These are phyloP conservation scores for Fusarium torulosum DNA, from an alignment of 2,329 filamentous ascomycete genomes.

Conservation along the genomic window DNA sequence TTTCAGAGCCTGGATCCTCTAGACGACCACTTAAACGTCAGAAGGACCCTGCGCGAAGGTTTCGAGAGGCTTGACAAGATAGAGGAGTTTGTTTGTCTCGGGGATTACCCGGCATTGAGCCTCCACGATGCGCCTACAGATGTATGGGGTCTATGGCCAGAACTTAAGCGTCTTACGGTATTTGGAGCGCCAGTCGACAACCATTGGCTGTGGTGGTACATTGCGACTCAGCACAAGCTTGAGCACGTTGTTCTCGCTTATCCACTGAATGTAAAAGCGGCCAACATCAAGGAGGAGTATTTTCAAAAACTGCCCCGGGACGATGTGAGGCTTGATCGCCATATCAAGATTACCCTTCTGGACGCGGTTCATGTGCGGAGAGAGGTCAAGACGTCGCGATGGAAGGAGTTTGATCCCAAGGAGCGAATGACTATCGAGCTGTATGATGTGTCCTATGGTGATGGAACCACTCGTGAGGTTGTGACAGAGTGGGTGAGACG, in stretches of 20 bases:
- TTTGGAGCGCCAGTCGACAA: conserved; percentile 56
- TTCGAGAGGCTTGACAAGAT: conserved; percentile 58
- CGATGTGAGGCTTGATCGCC: conserved; percentile 45
- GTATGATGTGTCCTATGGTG: conserved; percentile 57
- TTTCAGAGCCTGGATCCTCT: conserved; percentile 58
- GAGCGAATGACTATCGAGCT: conserved; percentile 55
- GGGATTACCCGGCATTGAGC: conserved; percentile 60
- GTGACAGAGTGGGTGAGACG: conserved; percentile 58
- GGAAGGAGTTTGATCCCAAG: conserved; percentile 54
- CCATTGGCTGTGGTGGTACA: conserved; percentile 55
- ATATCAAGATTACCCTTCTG: conserved; percentile 52
- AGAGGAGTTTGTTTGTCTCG: conserved; percentile 63
- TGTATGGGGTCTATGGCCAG: conserved; percentile 60
- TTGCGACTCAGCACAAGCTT: conserved; percentile 55
- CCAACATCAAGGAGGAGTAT: conserved; percentile 58
- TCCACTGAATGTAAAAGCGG: conserved; percentile 50
- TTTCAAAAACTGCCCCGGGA: conserved; percentile 52
- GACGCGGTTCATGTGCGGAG: conserved; percentile 46
- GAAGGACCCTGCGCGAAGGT: conserved; percentile 58
- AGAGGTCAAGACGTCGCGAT: conserved; percentile 47
- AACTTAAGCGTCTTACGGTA: conserved; percentile 58
- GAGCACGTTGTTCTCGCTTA: conserved; percentile 59
- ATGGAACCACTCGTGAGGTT: conserved; percentile 53
- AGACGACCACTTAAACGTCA: conserved; percentile 57
- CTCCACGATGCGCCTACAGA: conserved; percentile 52